Evolutionary conservation across 129 eudicot species (phyloP), one percentile per base, ranked within the genome.

Genomic region (Centaurea solstitialis): DNA sequence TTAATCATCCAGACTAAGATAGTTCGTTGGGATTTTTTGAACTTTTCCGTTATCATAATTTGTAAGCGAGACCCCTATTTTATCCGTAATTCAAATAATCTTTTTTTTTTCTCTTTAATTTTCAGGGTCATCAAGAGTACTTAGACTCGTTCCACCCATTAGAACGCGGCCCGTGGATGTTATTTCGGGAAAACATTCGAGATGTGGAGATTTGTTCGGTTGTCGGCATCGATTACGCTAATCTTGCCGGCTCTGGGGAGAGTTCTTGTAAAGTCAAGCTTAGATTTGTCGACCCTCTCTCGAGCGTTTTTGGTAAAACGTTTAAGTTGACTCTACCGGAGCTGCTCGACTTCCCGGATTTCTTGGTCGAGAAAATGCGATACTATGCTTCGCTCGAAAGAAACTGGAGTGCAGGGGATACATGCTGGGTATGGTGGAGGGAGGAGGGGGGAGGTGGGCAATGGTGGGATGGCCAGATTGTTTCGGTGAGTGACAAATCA

Each of bases 351-450:
- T 82, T 78, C 47, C 87, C 98, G 15, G 99, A 96, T 86, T 96
- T 93, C 82, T 71, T 96, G 80, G 96, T 96, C 70, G 99, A 93
- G 87, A 96, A 81, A 89, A 78, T 89, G 22, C 72, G 94, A 69
- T 96, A 87, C 81, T 96, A 96, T 50, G 84, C 88, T 78, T 82
- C 99, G 39, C 80, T 93, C 11, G 80, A 74, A 70, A 84, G 93
- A 87, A 88, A 78, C 33, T 96, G 99, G 99, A 38, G 77, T 17
- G 23, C 13, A 10, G 79, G 93, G 76, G 98, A 96, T 76, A 84
- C 82, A 76, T 96, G 99, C 84, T 71, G 39, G 1, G 97, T 96
- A 28, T 96, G 99, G 99, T 96, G 99, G 99, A 83, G 87, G 67
- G 77, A 91, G 11, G 92, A 72, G 18, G 82, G 68, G 0, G 79